Conservation (phyloP, 148 eudicot species). For the Rhododendron simsii region DNA sequence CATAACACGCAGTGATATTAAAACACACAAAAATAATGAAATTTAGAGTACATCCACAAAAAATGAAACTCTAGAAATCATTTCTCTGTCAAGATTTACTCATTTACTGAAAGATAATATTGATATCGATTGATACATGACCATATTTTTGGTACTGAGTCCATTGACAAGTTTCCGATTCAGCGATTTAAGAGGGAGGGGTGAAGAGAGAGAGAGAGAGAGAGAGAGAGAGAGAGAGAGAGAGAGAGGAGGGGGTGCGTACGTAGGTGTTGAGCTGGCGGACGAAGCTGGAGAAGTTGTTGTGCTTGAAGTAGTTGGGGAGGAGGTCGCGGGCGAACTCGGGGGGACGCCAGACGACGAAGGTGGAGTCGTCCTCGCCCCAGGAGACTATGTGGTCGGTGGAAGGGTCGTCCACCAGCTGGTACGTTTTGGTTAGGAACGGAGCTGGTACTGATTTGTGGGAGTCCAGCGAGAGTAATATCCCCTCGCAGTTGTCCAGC, state of each 20-base stretch:
- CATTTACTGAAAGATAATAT: too few relatives aligned
- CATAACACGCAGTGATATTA: background rate
- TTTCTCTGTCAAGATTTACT: background rate
- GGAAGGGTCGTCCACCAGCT: slow-evolving; percentile 54
- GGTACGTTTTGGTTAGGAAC: slow-evolving; percentile 59
- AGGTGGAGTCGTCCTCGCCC: slow-evolving; percentile 83
- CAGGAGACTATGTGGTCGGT: slow-evolving; percentile 85
- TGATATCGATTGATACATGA: background rate
- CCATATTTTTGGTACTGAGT: background rate
- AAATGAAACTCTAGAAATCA: background rate
- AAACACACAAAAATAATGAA: too few relatives aligned
- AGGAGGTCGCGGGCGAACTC: slow-evolving; percentile 87
- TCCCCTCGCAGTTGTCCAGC: slow-evolving; percentile 64
- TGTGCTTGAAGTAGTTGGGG: slow-evolving; percentile 72
- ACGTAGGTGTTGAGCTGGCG: slow-evolving; percentile 78
- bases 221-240: too few relatives aligned
- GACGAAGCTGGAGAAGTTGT: slow-evolving; percentile 71
- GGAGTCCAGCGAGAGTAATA: slow-evolving; percentile 55
- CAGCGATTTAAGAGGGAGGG: background rate
- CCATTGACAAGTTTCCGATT: too few relatives aligned
- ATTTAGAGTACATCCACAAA: background rate
- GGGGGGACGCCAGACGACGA: slow-evolving; percentile 87
- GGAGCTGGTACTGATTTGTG: slow-evolving; percentile 85
- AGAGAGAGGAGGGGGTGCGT: background rate
- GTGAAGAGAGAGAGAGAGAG: background rate